Evolutionary conservation across 306 rosid species (phyloP).

Genomic region (Clitoria ternatea): DNA sequence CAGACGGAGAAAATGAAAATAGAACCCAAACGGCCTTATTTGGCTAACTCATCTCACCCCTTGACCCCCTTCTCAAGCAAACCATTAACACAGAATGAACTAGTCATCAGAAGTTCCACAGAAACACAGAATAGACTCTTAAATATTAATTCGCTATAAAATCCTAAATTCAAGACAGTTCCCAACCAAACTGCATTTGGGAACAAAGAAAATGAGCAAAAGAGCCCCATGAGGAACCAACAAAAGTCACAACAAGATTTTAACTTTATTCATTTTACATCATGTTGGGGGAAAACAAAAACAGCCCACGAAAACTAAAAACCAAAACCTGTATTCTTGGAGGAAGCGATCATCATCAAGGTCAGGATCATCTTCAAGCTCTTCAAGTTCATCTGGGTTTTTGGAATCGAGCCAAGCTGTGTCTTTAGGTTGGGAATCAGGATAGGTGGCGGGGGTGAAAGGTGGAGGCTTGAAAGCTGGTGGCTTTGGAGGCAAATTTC

Average conservation of each 20-base stretch:
- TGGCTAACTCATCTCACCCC: background rate
- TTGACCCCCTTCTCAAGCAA: background rate
- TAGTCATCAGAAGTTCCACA: background rate
- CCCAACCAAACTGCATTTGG: background rate
- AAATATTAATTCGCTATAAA: background rate
- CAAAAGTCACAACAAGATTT: background rate
- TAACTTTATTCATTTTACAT: background rate
- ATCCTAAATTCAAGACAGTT: background rate
- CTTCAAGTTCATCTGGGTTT: slow-evolving; percentile 74
- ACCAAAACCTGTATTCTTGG: slow-evolving; percentile 64
- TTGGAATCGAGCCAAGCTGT: slow-evolving; percentile 76
- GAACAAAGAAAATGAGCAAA: background rate
- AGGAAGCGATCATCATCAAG: slow-evolving; percentile 87
- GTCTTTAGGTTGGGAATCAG: slow-evolving; percentile 60
- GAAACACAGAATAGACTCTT: background rate
- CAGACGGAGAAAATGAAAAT: background rate
- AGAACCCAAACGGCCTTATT: background rate
- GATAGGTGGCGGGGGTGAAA: slow-evolving; percentile 62
- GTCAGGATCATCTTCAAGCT: slow-evolving; percentile 81
- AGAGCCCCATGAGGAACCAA: background rate
- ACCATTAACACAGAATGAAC: background rate
- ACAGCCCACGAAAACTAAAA: background rate
- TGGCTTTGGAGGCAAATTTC: slow-evolving; percentile 72
- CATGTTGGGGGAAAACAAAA: background rate
- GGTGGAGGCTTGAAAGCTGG: slow-evolving; percentile 79